phyloP scores from a whole-genome alignment of 2,329 filamentous ascomycete species.

The Boeremia lycopersici region DNA sequence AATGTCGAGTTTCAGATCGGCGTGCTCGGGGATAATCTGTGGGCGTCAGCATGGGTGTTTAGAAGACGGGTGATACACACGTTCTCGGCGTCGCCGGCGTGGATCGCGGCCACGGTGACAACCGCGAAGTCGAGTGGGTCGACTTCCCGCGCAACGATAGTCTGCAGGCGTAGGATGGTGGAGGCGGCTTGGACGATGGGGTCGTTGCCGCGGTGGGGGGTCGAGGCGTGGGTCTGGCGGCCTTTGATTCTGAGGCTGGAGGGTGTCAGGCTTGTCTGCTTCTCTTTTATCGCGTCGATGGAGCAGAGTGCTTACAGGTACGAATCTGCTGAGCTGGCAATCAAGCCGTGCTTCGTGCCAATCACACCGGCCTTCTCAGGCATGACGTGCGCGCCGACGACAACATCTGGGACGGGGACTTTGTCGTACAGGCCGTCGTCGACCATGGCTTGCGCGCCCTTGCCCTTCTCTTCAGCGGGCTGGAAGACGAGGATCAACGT shows the following conservation, averaged over 20 bases:
- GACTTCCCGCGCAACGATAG: conserved; percentile 62
- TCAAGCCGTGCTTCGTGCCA: conserved; percentile 50
- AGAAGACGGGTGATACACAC: not conserved
- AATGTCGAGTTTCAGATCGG: conserved; percentile 62
- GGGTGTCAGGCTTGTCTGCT: conserved; percentile 23
- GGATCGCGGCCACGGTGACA: conserved; percentile 63
- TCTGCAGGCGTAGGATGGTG: conserved; percentile 63
- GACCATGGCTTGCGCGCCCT: conserved; percentile 68
- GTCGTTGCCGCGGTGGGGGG: conserved; percentile 60
- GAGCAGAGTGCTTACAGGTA: conserved; percentile 29
- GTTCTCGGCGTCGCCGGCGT: conserved; percentile 65
- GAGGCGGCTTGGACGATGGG: conserved; percentile 64
- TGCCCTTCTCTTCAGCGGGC: conserved; percentile 68
- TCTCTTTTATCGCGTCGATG: no score
- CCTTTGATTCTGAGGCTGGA: conserved; percentile 62
- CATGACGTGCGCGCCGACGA: conserved; percentile 64
- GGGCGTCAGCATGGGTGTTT: not conserved
- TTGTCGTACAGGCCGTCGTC: conserved; percentile 63
- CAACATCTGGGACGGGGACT: conserved; percentile 62
- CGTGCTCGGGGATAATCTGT: conserved; percentile 60
- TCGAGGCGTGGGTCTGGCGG: conserved; percentile 63
- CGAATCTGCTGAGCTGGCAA: conserved; percentile 51
- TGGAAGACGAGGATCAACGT: conserved; percentile 71
- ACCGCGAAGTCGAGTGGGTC: conserved; percentile 61
- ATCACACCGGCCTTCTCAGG: conserved; percentile 49